Evolutionary conservation across 805 yeast genomes (phyloP), one percentile per base, ranked within the genome.

Genomic region (Jamesozyma piceae): DNA sequence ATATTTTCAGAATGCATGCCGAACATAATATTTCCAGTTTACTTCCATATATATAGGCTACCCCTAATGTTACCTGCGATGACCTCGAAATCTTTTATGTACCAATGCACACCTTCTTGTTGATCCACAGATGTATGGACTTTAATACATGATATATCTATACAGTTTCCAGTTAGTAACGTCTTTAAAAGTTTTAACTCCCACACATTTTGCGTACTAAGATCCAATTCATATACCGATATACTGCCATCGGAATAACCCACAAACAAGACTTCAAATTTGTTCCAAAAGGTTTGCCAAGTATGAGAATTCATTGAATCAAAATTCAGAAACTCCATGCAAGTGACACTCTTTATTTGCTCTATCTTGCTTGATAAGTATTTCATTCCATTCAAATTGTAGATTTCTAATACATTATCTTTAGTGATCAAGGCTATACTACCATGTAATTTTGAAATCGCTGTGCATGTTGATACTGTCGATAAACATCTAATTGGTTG

Each of bases 381-480:
- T 3, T 56, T 36, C 6, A 69, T 68, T 1, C 85, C 86, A 53
- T 81, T 80, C 17, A 80, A 55, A 9, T 77, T 77, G 52, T 58
- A 73, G 0, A 80, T 33, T 4, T 37, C 15, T 14, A 58, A 14
- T 4, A 27, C 31, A 28, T 43, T 44, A 13, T 43, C 35, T 20
- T 26, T 35, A 9, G 49, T 46, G 11, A 68, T 47, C 0, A 69
- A 52, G 2, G 73, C 73, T 35, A 82, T 68, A 36, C 66, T 63
- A 0, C 87, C 89, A 1, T 75, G 62, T 37, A 72, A 75, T 50
- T 73, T 69, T 0, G 82, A 75, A 20, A 80, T 68, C 2, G 75
- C 66, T 3, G 70, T 57, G 14, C 66, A 55, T 2, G 48, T 47
- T 17, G 57, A 64, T 5, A 44, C 50, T 5, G 46, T 40, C 8